phyloP scores from a whole-genome alignment of 495 filamentous ascomycete genomes.

The Bryoglossum gracile region DNA sequence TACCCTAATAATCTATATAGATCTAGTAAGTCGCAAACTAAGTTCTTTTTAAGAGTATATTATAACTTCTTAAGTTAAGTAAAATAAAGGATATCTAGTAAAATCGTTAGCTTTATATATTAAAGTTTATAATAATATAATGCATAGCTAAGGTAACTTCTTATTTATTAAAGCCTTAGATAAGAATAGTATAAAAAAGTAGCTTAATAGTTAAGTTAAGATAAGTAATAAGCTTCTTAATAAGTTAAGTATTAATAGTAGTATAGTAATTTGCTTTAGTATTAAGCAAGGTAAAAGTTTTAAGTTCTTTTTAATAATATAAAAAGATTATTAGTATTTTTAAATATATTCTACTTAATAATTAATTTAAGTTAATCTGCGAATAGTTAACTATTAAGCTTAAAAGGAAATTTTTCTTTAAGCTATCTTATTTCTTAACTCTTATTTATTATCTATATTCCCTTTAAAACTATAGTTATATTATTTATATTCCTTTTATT shows the following conservation, averaged over 20 bases:
- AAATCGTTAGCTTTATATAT: neutral
- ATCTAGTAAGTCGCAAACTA: too few species aligned
- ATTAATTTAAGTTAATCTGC: neutral
- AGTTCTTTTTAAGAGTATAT: too few species aligned
- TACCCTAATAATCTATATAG: too few species aligned
- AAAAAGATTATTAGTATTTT: neutral
- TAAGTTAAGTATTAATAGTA: neutral
- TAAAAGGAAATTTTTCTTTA: neutral
- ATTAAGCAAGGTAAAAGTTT: neutral
- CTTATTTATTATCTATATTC: neutral
- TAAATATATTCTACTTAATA: neutral
- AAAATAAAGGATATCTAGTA: neutral
- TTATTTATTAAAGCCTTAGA: too few species aligned
- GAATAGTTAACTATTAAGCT: neutral
- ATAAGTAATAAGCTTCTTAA: neutral
- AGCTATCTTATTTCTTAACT: neutral
- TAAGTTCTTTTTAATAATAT: neutral
- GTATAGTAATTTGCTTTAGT: neutral
- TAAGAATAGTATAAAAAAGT: neutral
- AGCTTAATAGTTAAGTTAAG: neutral
- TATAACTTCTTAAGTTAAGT: neutral
- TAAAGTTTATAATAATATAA: too few species aligned
- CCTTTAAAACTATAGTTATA: too few species aligned
- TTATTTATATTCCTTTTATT: too few species aligned
- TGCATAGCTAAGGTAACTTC: too few species aligned